These are phyloP conservation scores for Boletales sp. DNA, from an alignment of 768 basidiomycete species.

Conservation along the genomic window DNA sequence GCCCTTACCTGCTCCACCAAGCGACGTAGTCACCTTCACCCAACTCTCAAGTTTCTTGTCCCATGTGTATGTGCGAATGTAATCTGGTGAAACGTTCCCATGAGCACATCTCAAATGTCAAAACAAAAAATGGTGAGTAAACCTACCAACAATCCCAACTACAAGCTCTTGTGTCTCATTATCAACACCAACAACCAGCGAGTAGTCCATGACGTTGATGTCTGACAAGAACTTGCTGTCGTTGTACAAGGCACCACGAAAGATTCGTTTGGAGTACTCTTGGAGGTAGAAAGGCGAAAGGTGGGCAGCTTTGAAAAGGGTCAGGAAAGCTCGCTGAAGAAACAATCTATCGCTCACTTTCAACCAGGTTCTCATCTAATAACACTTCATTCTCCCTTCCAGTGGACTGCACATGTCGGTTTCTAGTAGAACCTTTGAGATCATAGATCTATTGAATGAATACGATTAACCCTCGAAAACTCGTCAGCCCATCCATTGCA, in stretches of 20 bases:
- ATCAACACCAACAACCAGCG: constrained; percentile 94
- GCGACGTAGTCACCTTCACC: constrained; percentile 93
- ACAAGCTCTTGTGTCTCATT: constrained; percentile 85
- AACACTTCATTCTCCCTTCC: constrained; percentile 91
- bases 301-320: constrained; percentile 60
- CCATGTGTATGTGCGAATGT: constrained; percentile 95
- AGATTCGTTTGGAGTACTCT: constrained; percentile 93
- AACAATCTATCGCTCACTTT: constrained; percentile 50
- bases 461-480: constrained; percentile 2
- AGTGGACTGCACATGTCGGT: constrained; percentile 88
- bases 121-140: not conserved
- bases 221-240: constrained; percentile 94
- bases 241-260: constrained; percentile 87
- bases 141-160: constrained; percentile 92
- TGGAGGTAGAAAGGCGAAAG: constrained; percentile 88
- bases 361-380: constrained; percentile 92
- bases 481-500: not conserved
- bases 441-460: constrained; percentile 74
- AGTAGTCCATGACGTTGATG: constrained; percentile 98
- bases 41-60: constrained; percentile 98
- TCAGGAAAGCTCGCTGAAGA: constrained; percentile 1
- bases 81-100: constrained; percentile 49
- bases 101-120: constrained; percentile 7
- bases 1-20: constrained; percentile 77
- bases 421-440: constrained; percentile 92